phyloP scores from a whole-genome alignment of 495 filamentous ascomycete species.

The Penicillium paxilli region DNA sequence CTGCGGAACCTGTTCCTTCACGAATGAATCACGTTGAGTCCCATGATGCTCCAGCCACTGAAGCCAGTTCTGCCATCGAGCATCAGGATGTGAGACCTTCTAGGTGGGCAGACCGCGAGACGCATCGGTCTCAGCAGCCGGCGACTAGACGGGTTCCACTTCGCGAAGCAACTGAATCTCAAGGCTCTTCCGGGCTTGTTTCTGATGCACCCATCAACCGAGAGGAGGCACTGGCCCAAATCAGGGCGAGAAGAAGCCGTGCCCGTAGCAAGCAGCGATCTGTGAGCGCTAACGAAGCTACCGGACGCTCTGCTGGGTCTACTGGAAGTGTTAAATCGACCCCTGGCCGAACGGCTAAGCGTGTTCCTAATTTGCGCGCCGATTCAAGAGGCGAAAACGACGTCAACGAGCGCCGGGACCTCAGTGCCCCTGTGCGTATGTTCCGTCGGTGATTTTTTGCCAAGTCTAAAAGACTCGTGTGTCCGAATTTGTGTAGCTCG shows the following conservation, averaged over 20 bases:
- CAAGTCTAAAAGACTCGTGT: slow-evolving; percentile 7
- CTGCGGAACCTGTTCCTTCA: slow-evolving; percentile 10
- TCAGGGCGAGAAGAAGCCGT: slow-evolving; percentile 47
- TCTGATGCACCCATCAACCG: slow-evolving; percentile 47
- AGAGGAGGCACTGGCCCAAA: slow-evolving; percentile 53
- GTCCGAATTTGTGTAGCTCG: slow-evolving; percentile 17
- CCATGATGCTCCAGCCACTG: background rate
- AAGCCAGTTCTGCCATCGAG: background rate
- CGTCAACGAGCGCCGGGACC: slow-evolving; percentile 33
- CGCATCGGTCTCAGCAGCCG: slow-evolving; percentile 15
- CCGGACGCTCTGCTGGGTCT: slow-evolving; percentile 26
- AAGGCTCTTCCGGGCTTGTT: slow-evolving; percentile 26
- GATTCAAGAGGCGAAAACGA: slow-evolving; percentile 31
- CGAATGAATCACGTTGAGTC: slow-evolving; percentile 1
- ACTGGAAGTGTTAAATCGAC: slow-evolving; percentile 25
- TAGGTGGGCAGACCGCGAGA: slow-evolving; percentile 9
- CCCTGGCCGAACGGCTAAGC: slow-evolving; percentile 28
- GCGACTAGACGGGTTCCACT: slow-evolving; percentile 37
- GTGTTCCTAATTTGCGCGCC: slow-evolving; percentile 38
- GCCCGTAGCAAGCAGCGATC: slow-evolving; percentile 48
- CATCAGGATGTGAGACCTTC: slow-evolving; percentile 15
- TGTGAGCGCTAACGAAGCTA: slow-evolving; percentile 39
- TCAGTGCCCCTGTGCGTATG: slow-evolving; percentile 43
- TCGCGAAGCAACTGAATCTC: slow-evolving; percentile 22
- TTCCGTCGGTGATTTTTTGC: slow-evolving; percentile 32